Conservation (phyloP, 768 basidiomycete genomes). For the Amanita jacksonii region DNA sequence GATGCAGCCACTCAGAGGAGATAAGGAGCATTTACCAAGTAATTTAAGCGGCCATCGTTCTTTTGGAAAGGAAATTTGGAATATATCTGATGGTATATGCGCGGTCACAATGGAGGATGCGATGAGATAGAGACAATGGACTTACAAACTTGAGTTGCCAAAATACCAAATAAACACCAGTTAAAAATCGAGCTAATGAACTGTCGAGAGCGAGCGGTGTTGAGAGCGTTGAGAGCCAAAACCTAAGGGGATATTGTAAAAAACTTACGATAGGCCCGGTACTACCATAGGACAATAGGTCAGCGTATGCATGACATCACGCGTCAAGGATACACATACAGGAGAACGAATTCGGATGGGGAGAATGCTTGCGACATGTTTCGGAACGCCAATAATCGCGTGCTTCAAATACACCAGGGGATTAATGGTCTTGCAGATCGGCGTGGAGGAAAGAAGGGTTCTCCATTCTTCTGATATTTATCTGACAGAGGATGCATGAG, state of each 20-base stretch:
- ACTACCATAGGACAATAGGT: slow-evolving; percentile 1
- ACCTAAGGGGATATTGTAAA: neutral
- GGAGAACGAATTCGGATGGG: slow-evolving; percentile 5
- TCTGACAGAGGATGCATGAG: neutral
- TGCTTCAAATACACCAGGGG: too few relatives aligned
- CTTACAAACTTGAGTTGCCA: slow-evolving; percentile 4
- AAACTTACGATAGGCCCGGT: slow-evolving; percentile 6
- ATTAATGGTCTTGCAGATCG: too few relatives aligned
- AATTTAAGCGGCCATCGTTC: slow-evolving; percentile 1
- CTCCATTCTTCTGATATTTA: slow-evolving; percentile 1
- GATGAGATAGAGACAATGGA: neutral
- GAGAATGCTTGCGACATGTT: neutral
- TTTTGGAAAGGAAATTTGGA: slow-evolving; percentile 6
- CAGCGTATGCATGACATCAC: neutral
- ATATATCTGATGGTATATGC: slow-evolving; percentile 1
- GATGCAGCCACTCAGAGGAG: neutral
- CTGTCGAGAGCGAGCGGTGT: neutral
- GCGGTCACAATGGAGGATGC: neutral
- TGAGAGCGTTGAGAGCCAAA: too few relatives aligned
- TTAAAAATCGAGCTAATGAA: neutral
- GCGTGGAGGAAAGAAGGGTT: too few relatives aligned
- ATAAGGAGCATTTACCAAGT: neutral
- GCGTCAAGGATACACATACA: neutral
- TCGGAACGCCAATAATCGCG: neutral
- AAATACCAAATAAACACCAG: slow-evolving; percentile 8